Conservation (phyloP, 2,329 filamentous ascomycete species). For the Metarhizium rileyi region DNA sequence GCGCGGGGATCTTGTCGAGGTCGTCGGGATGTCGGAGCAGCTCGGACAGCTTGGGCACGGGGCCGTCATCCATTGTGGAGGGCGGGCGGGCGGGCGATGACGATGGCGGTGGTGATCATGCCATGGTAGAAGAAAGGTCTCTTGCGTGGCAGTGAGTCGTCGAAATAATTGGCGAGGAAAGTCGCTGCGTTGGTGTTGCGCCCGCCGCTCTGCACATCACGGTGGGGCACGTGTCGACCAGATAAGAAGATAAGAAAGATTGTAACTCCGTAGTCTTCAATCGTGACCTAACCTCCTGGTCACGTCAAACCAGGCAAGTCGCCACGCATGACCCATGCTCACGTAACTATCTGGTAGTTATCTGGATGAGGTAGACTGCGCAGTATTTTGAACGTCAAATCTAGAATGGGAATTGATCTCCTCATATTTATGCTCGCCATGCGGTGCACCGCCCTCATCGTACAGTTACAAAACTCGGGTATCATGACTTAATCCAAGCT, state of each 20-base stretch:
- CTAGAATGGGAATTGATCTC: too few species aligned
- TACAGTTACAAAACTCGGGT: background rate
- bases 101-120: slow-evolving; percentile 7
- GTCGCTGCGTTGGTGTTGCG: background rate
- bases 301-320: too few species aligned
- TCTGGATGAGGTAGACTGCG: too few species aligned
- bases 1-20: slow-evolving; percentile 83
- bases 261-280: too few species aligned
- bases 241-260: too few species aligned
- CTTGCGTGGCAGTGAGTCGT: too few species aligned
- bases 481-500: background rate
- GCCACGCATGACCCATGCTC: too few species aligned
- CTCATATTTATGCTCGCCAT: background rate
- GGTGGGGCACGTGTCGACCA: background rate
- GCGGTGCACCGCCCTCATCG: too few species aligned
- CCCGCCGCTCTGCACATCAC: background rate
- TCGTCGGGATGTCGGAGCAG: slow-evolving; percentile 92
- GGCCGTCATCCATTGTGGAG: slow-evolving; percentile 42
- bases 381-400: too few species aligned
- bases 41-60: slow-evolving; percentile 75
- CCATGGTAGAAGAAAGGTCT: slow-evolving; percentile 9
- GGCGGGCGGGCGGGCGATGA: slow-evolving; percentile 4
- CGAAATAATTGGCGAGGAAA: background rate
- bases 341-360: too few species aligned
- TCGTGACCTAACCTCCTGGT: too few species aligned